phyloP scores from a whole-genome alignment of 192 early-diverging fungal genomes.

The Coemansia sp. region DNA sequence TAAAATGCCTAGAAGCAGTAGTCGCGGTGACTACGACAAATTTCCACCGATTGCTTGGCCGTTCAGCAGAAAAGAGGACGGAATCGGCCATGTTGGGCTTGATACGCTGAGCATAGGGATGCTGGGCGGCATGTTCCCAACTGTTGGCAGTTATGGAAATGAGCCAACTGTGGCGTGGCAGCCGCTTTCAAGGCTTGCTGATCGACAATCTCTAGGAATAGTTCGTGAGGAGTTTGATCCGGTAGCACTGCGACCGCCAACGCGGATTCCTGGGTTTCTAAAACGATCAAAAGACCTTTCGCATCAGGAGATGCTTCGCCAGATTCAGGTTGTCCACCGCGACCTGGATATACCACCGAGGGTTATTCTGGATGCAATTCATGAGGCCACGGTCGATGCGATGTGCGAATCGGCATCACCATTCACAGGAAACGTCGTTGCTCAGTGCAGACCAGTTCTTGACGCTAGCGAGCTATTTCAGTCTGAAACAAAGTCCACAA shows the following conservation, averaged over 20 bases:
- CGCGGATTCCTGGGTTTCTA: constrained; percentile 40
- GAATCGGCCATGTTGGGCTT: constrained; percentile 10
- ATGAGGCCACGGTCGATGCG: constrained; percentile 17
- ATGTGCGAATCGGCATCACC: constrained; percentile 14
- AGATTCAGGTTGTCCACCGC: constrained; percentile 14
- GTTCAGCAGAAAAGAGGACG: constrained; percentile 25
- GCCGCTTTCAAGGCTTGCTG: constrained; percentile 14
- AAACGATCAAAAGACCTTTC: neutral
- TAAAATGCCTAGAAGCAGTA: neutral
- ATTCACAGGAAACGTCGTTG: constrained; percentile 20
- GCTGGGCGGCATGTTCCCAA: constrained; percentile 24
- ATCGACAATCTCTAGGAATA: neutral
- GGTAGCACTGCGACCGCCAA: constrained; percentile 28
- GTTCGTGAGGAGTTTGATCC: constrained; percentile 10
- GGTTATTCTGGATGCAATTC: constrained; percentile 12
- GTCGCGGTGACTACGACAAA: neutral
- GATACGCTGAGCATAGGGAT: constrained; percentile 15
- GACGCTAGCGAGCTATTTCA: neutral
- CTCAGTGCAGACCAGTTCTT: constrained; percentile 24
- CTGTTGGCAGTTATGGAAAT: neutral
- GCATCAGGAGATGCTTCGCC: constrained; percentile 13
- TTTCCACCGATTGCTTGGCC: constrained; percentile 45
- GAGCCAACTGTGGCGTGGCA: constrained; percentile 17
- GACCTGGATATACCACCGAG: constrained; percentile 32
- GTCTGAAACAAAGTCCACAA: neutral